Conservation (phyloP, 2,329 filamentous ascomycete genomes). For the Aureobasidium leucospermi region DNA sequence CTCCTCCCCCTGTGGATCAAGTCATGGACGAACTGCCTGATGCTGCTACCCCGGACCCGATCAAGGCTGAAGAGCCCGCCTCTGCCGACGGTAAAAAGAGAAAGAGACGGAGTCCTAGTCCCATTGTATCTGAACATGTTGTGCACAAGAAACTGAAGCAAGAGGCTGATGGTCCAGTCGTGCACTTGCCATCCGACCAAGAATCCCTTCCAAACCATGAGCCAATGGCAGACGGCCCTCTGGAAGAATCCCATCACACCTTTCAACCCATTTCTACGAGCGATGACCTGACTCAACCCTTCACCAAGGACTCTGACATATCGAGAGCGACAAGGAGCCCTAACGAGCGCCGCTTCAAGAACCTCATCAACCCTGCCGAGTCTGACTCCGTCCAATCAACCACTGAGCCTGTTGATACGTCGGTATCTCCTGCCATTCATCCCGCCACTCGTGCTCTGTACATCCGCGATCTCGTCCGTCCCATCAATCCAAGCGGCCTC, state of each 20-base stretch:
- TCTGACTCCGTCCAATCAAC: neutral
- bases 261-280: constrained; percentile 12
- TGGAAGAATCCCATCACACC: neutral
- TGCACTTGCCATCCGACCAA: neutral
- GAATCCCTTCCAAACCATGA: neutral
- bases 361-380: constrained; percentile 17
- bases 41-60: neutral
- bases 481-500: constrained; percentile 62
- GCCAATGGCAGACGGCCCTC: constrained; percentile 20
- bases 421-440: constrained; percentile 32
- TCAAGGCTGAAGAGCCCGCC: constrained; percentile 18
- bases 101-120: constrained; percentile 35
- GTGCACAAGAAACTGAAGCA: constrained; percentile 38
- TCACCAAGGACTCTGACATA: neutral
- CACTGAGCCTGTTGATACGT: constrained; percentile 8
- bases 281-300: neutral
- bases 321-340: neutral
- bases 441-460: constrained; percentile 63
- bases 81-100: constrained; percentile 30
- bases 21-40: neutral
- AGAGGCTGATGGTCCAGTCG: constrained; percentile 12
- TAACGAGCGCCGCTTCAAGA: constrained; percentile 26
- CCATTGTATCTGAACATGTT: constrained; percentile 28
- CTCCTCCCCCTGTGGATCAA: neutral
- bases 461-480: constrained; percentile 84